Base-by-base conservation (phyloP, 768 basidiomycete species). In the Rhizopogon sp. region DNA sequence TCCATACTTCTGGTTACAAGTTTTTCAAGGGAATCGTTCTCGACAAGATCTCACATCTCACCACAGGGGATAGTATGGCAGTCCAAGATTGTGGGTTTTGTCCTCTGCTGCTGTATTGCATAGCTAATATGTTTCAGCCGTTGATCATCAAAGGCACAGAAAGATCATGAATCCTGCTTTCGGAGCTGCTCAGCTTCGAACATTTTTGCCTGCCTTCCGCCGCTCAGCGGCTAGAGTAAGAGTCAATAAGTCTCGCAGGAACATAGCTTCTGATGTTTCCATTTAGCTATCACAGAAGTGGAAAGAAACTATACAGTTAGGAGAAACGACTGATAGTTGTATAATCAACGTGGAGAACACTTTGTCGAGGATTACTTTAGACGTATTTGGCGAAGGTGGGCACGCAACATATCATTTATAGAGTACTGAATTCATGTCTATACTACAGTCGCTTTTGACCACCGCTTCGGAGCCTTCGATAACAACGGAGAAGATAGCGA, bases 141-240 rank as follows among this genome's bases (percentile, higher is more conserved):
- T 52, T 29, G 56, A 56, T 28, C 68, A 70, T 53, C 54, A 56
- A 9, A 68, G 70, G 20, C 69, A 70, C 35, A 55, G 67, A n/a
- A 70, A 64, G 54, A 57, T 68, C 20, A 60, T 70, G 59, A 62
- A 62, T 25, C 63, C 67, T 13, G 69, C 64, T 10, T 70, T 70
- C 56, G 56, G 58, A 46, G 57, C 60, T 20, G 56, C 58, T 0
- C 64, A 69, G 52, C 50, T 68, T 25, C 57, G 61, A 29, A 54
- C 61, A 4, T 70, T 66, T 46, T 58, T 65, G 14, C 44, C 61
- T 25, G 53, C 65, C 6, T 72, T 72, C 45, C 62, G 63, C 22
- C 44, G 52, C 5, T 62, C 57, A 28, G 63, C 64, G 28, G 46
- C 56, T 39, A 45, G 40, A 39, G 60, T 39, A 66, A 53, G 62